Conservation (phyloP, 2,329 filamentous ascomycete species). For the Didymella arachidicola region DNA sequence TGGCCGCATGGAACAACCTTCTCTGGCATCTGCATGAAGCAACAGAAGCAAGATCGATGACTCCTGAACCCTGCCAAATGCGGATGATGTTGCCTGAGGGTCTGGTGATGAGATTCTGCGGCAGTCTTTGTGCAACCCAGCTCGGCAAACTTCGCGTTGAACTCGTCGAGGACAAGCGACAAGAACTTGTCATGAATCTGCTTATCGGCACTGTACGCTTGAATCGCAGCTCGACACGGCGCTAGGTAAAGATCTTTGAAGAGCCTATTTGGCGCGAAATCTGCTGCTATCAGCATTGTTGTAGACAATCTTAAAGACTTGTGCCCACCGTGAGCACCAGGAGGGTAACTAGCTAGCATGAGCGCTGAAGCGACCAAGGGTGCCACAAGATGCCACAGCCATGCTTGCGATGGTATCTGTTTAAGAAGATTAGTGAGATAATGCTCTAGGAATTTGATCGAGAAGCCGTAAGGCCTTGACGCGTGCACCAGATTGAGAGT, state of each 20-base stretch:
- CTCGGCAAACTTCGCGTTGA: not conserved
- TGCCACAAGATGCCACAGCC: slow-evolving; percentile 30
- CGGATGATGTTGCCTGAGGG: slow-evolving; percentile 6
- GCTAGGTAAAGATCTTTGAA: not conserved
- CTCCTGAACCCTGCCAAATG: slow-evolving; percentile 23
- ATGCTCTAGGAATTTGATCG: slow-evolving; percentile 18
- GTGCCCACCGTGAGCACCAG: slow-evolving; percentile 31
- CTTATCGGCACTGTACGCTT: not conserved
- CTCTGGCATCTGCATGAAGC: slow-evolving; percentile 26
- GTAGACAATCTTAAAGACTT: too few relatives aligned
- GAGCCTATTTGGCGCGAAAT: not conserved
- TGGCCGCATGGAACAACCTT: slow-evolving; percentile 25
- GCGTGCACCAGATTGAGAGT: slow-evolving; percentile 25
- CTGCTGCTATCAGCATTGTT: not conserved
- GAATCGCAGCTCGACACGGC: not conserved
- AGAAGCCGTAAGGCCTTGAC: slow-evolving; percentile 29
- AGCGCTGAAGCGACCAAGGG: slow-evolving; percentile 38
- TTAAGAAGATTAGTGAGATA: slow-evolving; percentile 28
- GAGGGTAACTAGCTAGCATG: slow-evolving; percentile 35
- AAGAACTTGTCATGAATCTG: not conserved
- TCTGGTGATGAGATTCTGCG: not conserved
- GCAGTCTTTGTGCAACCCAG: not conserved
- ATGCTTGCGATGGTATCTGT: slow-evolving; percentile 32
- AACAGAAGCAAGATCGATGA: slow-evolving; percentile 24
- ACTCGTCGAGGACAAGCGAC: not conserved